A percentile compares a stretch with the other conserved stretches of the same genome.
These are phyloP conservation scores for Byssothecium circinans DNA, from an alignment of 2,329 filamentous ascomycete genomes.

Conservation along the genomic window DNA sequence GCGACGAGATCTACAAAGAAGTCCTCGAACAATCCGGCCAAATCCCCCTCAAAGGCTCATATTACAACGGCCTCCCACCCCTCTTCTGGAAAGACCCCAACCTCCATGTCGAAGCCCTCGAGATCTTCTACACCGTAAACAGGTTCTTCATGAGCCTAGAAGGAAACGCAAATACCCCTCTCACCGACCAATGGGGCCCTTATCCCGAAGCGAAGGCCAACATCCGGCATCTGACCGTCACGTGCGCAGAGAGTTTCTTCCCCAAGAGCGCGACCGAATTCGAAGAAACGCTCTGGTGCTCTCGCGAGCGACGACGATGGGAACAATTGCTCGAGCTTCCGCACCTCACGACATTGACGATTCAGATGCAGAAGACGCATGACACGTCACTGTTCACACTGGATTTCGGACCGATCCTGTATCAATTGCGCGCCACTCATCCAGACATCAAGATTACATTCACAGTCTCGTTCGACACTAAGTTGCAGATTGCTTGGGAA, in stretches of 20 bases:
- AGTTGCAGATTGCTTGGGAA: conserved; percentile 7
- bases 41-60: conserved; percentile 3
- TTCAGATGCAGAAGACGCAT: conserved; percentile 15
- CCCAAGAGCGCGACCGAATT: not conserved
- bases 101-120: conserved; percentile 11
- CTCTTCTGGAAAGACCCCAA: conserved; percentile 2
- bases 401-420: conserved; percentile 15
- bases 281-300: not conserved
- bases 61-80: conserved; percentile 5
- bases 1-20: conserved; percentile 18
- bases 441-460: conserved; percentile 8
- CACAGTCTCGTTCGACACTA: conserved; percentile 13
- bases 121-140: conserved; percentile 13
- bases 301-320: conserved; percentile 5
- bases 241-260: not conserved
- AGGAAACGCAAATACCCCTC: not conserved
- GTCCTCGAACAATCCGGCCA: not conserved
- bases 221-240: conserved; percentile 15
- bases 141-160: conserved; percentile 10
- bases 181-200: not conserved
- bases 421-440: conserved; percentile 3
- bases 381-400: conserved; percentile 4
- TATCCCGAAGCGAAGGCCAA: not conserved
- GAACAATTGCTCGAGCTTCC: conserved; percentile 9
- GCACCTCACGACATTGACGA: conserved; percentile 6